Percentiles rank a stretch among this genome's conserved stretches.
Conservation (phyloP, 768 basidiomycete species). For the Hericium coralloides region DNA sequence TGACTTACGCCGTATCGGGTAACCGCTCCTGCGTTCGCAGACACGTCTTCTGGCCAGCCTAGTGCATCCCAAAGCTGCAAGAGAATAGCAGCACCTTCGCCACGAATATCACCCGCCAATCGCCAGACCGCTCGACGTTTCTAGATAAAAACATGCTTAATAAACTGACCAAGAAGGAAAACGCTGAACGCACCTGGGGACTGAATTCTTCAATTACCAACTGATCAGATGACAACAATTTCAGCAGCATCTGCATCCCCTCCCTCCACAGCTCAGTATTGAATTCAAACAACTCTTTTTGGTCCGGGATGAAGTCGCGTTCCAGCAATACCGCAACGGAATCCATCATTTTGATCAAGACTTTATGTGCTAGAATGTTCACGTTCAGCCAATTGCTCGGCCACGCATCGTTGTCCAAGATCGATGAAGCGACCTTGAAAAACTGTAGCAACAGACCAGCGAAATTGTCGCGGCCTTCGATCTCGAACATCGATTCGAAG, state of each 20-base stretch:
- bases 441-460: conserved; percentile 61
- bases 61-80: conserved; percentile 80
- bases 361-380: conserved; percentile 80
- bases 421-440: conserved; percentile 74
- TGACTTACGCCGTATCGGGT: conserved; percentile 60
- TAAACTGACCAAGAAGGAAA: not conserved
- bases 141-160: conserved; percentile 27
- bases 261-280: conserved; percentile 75
- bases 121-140: conserved; percentile 95
- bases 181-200: conserved; percentile 57
- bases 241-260: conserved; percentile 73
- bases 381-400: conserved; percentile 88
- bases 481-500: conserved; percentile 72
- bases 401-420: conserved; percentile 82
- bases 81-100: conserved; percentile 79
- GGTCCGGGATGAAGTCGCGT: conserved; percentile 69
- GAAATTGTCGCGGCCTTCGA: conserved; percentile 82
- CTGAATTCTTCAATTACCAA: conserved; percentile 92
- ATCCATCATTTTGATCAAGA: conserved; percentile 83
- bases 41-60: conserved; percentile 60
- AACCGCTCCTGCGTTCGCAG: conserved; percentile 41
- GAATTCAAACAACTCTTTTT: conserved; percentile 56
- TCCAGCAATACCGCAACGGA: conserved; percentile 71
- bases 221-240: conserved; percentile 81
- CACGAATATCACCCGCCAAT: conserved; percentile 90